Conservation (phyloP, 495 filamentous ascomycete genomes). For the Platismatia glauca region DNA sequence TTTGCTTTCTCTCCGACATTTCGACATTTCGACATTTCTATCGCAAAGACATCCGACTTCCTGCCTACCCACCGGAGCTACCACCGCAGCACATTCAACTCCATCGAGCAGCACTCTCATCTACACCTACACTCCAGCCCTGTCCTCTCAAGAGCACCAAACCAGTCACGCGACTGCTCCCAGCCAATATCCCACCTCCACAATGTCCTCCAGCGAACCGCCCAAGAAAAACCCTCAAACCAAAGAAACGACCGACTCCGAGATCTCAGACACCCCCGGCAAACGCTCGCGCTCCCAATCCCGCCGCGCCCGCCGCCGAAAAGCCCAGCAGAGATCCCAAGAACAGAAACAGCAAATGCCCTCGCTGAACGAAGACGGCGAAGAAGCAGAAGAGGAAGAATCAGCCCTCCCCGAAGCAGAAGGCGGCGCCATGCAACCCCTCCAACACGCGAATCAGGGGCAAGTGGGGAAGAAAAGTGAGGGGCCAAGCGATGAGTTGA, state of each 20-base stretch:
- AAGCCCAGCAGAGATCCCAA: slow-evolving; percentile 13
- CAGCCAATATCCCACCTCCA: background rate
- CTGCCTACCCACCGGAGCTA: background rate
- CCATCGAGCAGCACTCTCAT: background rate
- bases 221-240: slow-evolving; percentile 8
- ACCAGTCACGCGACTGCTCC: background rate
- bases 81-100: background rate
- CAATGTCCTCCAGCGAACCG: slow-evolving; percentile 19
- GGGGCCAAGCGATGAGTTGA: slow-evolving; percentile 13
- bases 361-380: slow-evolving; percentile 8
- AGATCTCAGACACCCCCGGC: slow-evolving; percentile 17
- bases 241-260: slow-evolving; percentile 17
- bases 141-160: background rate
- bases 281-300: slow-evolving; percentile 26
- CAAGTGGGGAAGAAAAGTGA: slow-evolving; percentile 15
- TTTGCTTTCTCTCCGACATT: background rate
- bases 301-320: slow-evolving; percentile 25
- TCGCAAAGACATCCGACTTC: background rate
- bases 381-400: slow-evolving; percentile 17
- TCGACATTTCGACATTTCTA: too few species aligned
- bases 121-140: background rate
- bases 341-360: slow-evolving; percentile 8
- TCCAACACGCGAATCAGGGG: slow-evolving; percentile 29
- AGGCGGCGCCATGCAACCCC: slow-evolving; percentile 36
- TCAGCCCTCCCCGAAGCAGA: background rate